Percentiles rank a stretch among this genome's conserved stretches.
These are phyloP conservation scores for Candida alai DNA, from an alignment of 805 yeast genomes.

Conservation along the genomic window DNA sequence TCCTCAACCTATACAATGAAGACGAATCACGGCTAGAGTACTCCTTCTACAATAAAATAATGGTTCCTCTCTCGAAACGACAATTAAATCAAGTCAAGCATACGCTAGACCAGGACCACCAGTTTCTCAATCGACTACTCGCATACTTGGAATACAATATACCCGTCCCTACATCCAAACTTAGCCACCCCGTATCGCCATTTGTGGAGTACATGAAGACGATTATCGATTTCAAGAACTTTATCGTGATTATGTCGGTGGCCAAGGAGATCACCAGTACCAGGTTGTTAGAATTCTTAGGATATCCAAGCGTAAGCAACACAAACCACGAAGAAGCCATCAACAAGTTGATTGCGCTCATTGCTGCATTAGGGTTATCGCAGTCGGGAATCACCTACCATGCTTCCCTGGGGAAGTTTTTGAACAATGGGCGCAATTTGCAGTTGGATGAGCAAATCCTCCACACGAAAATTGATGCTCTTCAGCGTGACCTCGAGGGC, in stretches of 20 bases:
- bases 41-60: slow-evolving; percentile 14
- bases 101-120: slow-evolving; percentile 3
- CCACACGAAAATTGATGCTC: slow-evolving; percentile 12
- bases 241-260: slow-evolving; percentile 25
- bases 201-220: slow-evolving; percentile 21
- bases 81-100: slow-evolving; percentile 16
- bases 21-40: slow-evolving; percentile 14
- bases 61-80: slow-evolving; percentile 21
- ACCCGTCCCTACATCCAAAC: slow-evolving; percentile 11
- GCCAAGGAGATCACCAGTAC: slow-evolving; percentile 19
- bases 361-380: slow-evolving; percentile 25
- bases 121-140: slow-evolving; percentile 10
- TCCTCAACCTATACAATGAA: slow-evolving; percentile 18
- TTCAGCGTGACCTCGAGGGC: slow-evolving; percentile 13
- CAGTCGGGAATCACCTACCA: slow-evolving; percentile 25
- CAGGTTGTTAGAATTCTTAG: slow-evolving; percentile 24
- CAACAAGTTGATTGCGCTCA: slow-evolving; percentile 19
- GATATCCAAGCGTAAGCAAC: slow-evolving; percentile 14
- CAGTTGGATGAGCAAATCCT: neutral
- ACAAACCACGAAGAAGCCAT: too few relatives aligned
- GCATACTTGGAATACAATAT: slow-evolving; percentile 15
- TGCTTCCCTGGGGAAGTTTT: slow-evolving; percentile 21
- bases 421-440: slow-evolving; percentile 12
- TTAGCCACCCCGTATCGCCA: neutral
- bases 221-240: slow-evolving; percentile 30